These are phyloP conservation scores for Carallia brachiata DNA, from an alignment of 345 rosid genomes.

Conservation along the genomic window DNA sequence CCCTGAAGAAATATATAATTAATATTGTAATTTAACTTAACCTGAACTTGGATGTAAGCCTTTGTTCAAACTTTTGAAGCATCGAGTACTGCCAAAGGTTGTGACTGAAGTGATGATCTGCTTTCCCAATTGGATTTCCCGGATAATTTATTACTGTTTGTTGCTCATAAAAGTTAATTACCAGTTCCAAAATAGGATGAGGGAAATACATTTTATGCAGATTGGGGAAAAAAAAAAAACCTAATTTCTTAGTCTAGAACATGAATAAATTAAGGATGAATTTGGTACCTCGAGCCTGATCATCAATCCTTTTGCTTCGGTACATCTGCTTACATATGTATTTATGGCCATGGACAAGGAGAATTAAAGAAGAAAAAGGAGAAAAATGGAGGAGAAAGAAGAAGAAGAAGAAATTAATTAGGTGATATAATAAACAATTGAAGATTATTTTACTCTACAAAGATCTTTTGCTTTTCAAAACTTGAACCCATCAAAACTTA, in stretches of 20 bases:
- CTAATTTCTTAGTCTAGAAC: neutral
- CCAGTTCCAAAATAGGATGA: neutral
- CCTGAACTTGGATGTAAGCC: slow-evolving; percentile 28
- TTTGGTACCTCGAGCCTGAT: slow-evolving; percentile 52
- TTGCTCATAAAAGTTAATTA: neutral
- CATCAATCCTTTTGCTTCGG: slow-evolving; percentile 78
- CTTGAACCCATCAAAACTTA: neutral
- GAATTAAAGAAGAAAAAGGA: too few species aligned
- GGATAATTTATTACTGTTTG: slow-evolving; percentile 29
- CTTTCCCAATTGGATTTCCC: slow-evolving; percentile 20
- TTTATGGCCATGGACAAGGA: too few species aligned
- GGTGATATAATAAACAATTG: too few species aligned
- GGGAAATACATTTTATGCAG: neutral
- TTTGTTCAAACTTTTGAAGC: slow-evolving; percentile 23
- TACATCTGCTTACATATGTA: slow-evolving; percentile 51
- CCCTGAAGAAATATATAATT: neutral
- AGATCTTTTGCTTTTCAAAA: neutral
- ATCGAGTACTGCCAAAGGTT: slow-evolving; percentile 30
- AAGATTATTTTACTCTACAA: too few species aligned
- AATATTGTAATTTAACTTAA: slow-evolving; percentile 4
- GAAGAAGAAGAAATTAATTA: too few species aligned
- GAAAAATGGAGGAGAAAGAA: too few species aligned
- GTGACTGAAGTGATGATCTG: slow-evolving; percentile 18
- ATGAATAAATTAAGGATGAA: neutral
- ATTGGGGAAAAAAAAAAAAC: neutral